These are phyloP conservation scores for Hypoxylon crocopeplum DNA, from an alignment of 495 filamentous ascomycete genomes.

Conservation along the genomic window DNA sequence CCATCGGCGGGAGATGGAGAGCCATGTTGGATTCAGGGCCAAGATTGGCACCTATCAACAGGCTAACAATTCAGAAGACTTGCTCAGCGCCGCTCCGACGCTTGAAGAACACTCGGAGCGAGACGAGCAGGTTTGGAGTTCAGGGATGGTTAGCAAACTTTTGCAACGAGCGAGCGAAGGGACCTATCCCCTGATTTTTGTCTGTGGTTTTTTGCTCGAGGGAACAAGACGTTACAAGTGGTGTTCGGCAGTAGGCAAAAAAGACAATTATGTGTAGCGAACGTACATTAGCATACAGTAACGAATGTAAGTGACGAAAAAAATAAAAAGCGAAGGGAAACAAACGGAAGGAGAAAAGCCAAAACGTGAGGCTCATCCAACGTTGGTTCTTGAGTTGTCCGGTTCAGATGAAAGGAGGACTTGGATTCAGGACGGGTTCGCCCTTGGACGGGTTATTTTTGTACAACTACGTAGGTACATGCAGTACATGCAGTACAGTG, in stretches of 20 bases:
- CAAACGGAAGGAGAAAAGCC: slow-evolving; percentile 25
- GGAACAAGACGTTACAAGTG: slow-evolving; percentile 3
- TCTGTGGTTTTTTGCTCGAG: neutral
- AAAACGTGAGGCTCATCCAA: slow-evolving; percentile 33
- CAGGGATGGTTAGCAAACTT: slow-evolving; percentile 6
- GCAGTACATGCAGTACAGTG: slow-evolving; percentile 25
- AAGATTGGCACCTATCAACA: slow-evolving; percentile 34
- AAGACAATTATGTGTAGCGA: slow-evolving; percentile 34
- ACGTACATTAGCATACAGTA: slow-evolving; percentile 38
- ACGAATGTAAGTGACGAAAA: slow-evolving; percentile 37
- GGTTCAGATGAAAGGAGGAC: slow-evolving; percentile 33
- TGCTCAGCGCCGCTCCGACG: slow-evolving; percentile 14
- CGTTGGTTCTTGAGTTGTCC: slow-evolving; percentile 12
- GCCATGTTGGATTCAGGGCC: slow-evolving; percentile 49
- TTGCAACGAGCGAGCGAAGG: slow-evolving; percentile 24
- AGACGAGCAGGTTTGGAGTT: slow-evolving; percentile 2
- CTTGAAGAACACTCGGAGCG: slow-evolving; percentile 2
- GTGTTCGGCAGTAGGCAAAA: slow-evolving; percentile 13
- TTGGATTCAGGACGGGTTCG: slow-evolving; percentile 19
- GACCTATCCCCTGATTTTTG: neutral
- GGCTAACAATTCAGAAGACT: slow-evolving; percentile 17
- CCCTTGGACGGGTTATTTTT: slow-evolving; percentile 37
- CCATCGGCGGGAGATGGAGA: slow-evolving; percentile 51
- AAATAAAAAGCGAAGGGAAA: slow-evolving; percentile 34
- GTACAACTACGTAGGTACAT: slow-evolving; percentile 30